Base-by-base conservation (phyloP, 2,329 filamentous ascomycete genomes). In the Aspergillus pseudoviridinutans region DNA sequence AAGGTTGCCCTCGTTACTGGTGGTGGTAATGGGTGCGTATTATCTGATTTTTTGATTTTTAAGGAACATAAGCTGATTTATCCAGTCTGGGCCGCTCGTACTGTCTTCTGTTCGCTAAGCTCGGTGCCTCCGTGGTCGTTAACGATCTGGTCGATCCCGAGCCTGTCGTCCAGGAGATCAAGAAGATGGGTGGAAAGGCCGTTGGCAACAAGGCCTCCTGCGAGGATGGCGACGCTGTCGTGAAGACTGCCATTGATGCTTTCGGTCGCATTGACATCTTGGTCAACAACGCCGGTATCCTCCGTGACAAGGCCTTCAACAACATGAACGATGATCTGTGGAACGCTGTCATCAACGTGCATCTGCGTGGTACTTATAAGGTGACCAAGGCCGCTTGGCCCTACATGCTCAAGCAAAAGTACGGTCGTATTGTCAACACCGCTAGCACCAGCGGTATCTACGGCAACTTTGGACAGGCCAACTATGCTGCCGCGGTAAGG, bases 381-480 rank as follows among this genome's bases (percentile, higher is more conserved):
- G 86, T 93, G 64, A 93, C 91, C 72, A 97, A 96, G 84, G 94
- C 94, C 60, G 94, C 94, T 22, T 99, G 93, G 92, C 94, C 94
- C 52, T 90, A 95, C 77, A 90, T 99, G 82, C 83, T 97, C 53
- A 96, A 97, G 84, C 94, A 99, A 78, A 97, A 97, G 83, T 99
- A 97, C 71, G 94, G 94, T 65, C 91, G 94, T 69, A 87, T 99
- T 60, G 83, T 99, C 71, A 99, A 99, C 83, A 99, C 94, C 50
- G 94, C 94, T 44, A 96, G 91, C 38, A 97, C 94, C 51, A 95
- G 90, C 68, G 94, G 94, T 77, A 96, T 99, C 76, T 99, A 99
- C 74, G 94, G 94, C 67, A 99, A 97, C 84, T 99, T 99, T 74
- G 94, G 94, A 62, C 94, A 99, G 79, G 91, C 93, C 70, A 99